phyloP scores from a whole-genome alignment of 83 land plant genomes.

The Diphasiastrum complanatum region DNA sequence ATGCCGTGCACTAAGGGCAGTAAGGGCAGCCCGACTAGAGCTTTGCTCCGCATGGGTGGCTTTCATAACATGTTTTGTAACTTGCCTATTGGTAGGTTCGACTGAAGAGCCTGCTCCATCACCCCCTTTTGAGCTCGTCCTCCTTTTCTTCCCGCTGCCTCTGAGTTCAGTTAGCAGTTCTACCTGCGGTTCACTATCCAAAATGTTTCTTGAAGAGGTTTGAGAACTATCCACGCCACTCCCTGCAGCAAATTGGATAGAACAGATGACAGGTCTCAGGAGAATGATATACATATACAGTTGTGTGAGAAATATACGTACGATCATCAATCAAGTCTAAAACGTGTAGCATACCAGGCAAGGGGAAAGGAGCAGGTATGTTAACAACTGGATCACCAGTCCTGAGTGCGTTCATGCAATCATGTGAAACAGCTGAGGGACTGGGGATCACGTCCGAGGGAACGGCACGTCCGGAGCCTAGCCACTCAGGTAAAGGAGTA shows the following conservation, averaged over 20 bases:
- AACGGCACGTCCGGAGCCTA: no score
- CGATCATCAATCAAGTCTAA: no score
- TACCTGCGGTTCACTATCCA: not conserved
- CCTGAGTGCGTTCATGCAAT: no score
- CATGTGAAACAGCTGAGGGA: no score
- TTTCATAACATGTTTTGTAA: not conserved
- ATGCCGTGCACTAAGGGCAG: not conserved
- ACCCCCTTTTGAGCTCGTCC: not conserved
- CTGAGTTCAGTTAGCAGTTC: not conserved
- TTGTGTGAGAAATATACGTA: no score
- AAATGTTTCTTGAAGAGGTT: not conserved
- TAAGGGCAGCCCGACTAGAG: not conserved
- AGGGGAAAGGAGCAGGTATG: no score
- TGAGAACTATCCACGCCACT: not conserved
- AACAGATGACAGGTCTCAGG: no score
- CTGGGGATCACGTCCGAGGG: no score
- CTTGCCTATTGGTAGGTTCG: not conserved
- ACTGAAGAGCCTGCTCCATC: not conserved
- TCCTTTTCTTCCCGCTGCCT: not conserved
- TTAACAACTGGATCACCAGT: no score
- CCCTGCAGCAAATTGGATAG: no score
- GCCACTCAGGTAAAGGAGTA: not conserved
- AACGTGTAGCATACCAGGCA: no score
- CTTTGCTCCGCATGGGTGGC: not conserved
- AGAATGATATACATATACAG: no score